phyloP scores from a whole-genome alignment of 768 basidiomycete species.

The Cyclocybe aegerita region DNA sequence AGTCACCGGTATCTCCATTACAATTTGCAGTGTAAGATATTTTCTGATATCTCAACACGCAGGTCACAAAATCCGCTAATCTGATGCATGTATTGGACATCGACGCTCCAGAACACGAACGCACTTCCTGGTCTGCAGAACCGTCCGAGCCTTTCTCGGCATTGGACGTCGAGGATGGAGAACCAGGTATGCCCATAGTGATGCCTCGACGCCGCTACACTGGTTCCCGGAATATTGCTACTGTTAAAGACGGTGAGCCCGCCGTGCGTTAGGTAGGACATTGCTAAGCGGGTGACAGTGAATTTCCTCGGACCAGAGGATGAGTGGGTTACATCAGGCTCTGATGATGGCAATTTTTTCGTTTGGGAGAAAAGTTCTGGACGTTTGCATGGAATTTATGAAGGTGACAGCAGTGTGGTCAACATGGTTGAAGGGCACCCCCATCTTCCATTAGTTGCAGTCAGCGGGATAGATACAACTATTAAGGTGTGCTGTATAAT shows the following conservation, averaged over 20 bases:
- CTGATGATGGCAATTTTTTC: conserved; percentile 87
- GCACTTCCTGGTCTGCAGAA: too few relatives aligned
- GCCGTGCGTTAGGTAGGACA: not conserved
- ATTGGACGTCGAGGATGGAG: conserved; percentile 12
- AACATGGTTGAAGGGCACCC: conserved; percentile 89
- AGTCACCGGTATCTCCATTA: conserved; percentile 25
- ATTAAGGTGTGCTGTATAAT: conserved; percentile 58
- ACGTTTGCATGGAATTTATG: conserved; percentile 69
- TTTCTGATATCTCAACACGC: not conserved
- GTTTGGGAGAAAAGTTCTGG: conserved; percentile 77
- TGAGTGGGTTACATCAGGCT: conserved; percentile 80
- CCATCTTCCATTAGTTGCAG: conserved; percentile 75
- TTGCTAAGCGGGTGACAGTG: conserved; percentile 40
- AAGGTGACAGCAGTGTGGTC: conserved; percentile 80
- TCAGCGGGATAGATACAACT: conserved; percentile 84
- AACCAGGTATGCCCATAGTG: conserved; percentile 49
- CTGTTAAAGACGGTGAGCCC: conserved; percentile 80
- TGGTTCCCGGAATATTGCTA: conserved; percentile 78
- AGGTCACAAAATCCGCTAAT: not conserved
- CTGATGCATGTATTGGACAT: not conserved
- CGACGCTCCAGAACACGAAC: conserved; percentile 14
- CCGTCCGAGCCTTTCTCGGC: not conserved
- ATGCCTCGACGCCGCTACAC: conserved; percentile 61
- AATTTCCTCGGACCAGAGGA: conserved; percentile 82
- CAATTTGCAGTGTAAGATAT: conserved; percentile 24